Percentiles rank a stretch among this genome's conserved stretches.
These are phyloP conservation scores for Thelonectria blattea DNA, from an alignment of 2,329 filamentous ascomycete genomes.

Conservation along the genomic window DNA sequence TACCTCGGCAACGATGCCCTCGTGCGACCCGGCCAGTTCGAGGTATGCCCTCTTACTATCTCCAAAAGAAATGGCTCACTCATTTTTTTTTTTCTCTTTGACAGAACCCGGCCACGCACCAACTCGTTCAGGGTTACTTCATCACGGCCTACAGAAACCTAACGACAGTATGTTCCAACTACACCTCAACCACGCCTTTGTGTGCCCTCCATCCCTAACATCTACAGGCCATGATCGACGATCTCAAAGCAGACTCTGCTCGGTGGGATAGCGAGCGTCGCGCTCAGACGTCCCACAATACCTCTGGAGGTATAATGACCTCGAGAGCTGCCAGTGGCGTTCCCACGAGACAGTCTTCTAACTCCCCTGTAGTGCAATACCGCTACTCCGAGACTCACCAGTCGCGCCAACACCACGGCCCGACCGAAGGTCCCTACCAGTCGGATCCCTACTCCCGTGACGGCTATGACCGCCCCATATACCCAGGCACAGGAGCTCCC, in stretches of 20 bases:
- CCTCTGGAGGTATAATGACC: constrained; percentile 63
- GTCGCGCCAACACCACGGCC: constrained; percentile 56
- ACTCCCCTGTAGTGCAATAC: constrained; percentile 64
- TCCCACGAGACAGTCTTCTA: constrained; percentile 60
- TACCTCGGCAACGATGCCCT: constrained; percentile 84
- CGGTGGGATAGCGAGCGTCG: constrained; percentile 67
- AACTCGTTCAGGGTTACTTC: constrained; percentile 74
- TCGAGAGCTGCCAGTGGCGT: constrained; percentile 56
- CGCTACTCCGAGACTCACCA: constrained; percentile 60
- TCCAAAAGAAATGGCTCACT: constrained; percentile 36
- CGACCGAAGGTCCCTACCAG: constrained; percentile 48
- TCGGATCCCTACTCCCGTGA: constrained; percentile 49
- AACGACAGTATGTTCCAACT: constrained; percentile 77
- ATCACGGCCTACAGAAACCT: constrained; percentile 81
- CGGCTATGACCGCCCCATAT: constrained; percentile 52
- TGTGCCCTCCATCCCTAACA: too few relatives aligned
- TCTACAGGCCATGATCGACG: constrained; percentile 70
- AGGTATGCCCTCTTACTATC: constrained; percentile 56
- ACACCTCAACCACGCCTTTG: too few relatives aligned
- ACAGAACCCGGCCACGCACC: constrained; percentile 61
- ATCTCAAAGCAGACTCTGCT: constrained; percentile 66
- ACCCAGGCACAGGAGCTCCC: constrained; percentile 56
- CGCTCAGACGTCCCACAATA: constrained; percentile 59
- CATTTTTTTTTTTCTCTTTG: not conserved
- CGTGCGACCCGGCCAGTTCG: constrained; percentile 75